These are phyloP conservation scores for Chimonanthus salicifolius DNA, from an alignment of 164 flowering plant species.

Conservation along the genomic window DNA sequence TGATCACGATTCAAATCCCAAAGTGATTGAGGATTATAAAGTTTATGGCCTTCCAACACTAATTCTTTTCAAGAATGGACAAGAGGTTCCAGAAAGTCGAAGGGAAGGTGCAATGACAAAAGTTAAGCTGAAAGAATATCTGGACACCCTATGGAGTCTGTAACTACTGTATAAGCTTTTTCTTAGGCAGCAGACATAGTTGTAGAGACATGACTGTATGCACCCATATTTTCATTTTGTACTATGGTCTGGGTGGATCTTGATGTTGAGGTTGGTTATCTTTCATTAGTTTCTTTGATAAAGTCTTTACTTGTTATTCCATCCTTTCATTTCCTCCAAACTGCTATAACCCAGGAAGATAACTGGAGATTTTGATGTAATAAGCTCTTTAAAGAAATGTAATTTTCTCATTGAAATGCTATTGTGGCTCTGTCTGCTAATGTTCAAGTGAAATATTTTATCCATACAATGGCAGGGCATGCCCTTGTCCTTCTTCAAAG, in stretches of 20 bases:
- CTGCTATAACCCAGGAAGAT: not conserved
- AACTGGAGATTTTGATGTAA: constrained; percentile 1
- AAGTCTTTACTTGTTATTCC: not conserved
- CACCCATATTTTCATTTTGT: not conserved
- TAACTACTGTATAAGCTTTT: not conserved
- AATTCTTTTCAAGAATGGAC: constrained; percentile 72
- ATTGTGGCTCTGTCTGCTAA: not conserved
- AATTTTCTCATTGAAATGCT: not conserved
- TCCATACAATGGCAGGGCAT: not conserved
- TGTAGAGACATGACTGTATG: not conserved
- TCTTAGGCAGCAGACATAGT: not conserved
- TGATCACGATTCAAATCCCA: constrained; percentile 73
- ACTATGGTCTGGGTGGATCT: not conserved
- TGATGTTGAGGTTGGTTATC: not conserved
- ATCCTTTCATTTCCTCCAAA: not conserved
- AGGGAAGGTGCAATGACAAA: constrained; percentile 88
- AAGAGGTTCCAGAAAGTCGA: constrained; percentile 68
- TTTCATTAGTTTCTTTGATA: not conserved
- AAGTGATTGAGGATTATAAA: constrained; percentile 60
- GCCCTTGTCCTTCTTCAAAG: not conserved
- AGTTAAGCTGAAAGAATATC: constrained; percentile 59
- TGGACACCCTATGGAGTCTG: constrained; percentile 52
- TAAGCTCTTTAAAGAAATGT: not conserved
- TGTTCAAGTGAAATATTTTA: not conserved
- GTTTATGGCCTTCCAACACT: constrained; percentile 79